Base-by-base conservation (phyloP, 257 asterid genomes). In the Petunia secreta region DNA sequence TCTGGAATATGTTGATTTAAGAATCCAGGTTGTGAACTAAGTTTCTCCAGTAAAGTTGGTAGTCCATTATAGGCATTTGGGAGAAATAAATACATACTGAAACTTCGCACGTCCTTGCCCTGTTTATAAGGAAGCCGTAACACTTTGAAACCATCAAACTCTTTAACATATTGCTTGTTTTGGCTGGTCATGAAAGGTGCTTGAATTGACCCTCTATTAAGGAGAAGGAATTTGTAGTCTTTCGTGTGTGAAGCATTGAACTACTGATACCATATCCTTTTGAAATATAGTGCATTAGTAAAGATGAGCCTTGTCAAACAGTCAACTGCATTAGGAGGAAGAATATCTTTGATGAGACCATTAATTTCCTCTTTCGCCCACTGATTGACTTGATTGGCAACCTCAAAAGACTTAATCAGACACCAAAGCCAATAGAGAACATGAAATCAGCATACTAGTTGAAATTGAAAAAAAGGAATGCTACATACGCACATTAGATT, bases 341-440 rank as follows among this genome's bases (percentile, higher is more conserved):
- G 75, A 43, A 68, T 43, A 54, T 68, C 55, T 68, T 43, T 1
- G 40, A 68, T 68, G 4, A 68, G 75, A 43, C 2, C 75, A 43
- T n/a, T n/a, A 41, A 55, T 68, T 55, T 68, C 4, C 75, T 8
- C 44, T 68, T 68, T 43, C 3, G 57, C 36, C 75, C 75, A 63
- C 68, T 63, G 68, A 63, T 36, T 63, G 43, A 63, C 68, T 63
- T 63, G 68, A 63, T 63, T n/a, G 68, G 43, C 68, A 63, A 36
- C 68, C 43, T 63, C 43, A 36, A 7, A 15, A 63, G 43, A 15
- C 68, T 60, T 75, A 48, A 40, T 36, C 63, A 71, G 52, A 53
- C 4, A 0, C 85, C 89, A 80, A 89, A 80, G 36, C 62, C 11
- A 52, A 53, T 11, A 60, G 4, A 11, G 38, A 58, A 60, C 34